Conservation (phyloP, 495 filamentous ascomycete species). For the Astrothelium subdiscretum region DNA sequence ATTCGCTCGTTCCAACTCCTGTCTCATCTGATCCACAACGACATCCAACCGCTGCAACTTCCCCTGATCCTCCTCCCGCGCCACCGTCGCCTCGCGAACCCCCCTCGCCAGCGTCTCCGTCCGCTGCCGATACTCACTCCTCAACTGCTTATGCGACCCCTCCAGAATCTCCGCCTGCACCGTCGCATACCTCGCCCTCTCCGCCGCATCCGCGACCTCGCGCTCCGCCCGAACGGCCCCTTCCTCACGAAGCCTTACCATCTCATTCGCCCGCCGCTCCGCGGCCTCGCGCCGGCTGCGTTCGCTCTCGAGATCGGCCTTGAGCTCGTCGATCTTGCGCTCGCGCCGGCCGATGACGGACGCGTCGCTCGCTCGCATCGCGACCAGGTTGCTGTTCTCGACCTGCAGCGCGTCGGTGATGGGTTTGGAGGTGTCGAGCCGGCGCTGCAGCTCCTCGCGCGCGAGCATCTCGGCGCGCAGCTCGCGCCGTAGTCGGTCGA, state of each 20-base stretch:
- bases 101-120: conserved; percentile 15
- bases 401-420: conserved; percentile 61
- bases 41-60: conserved; percentile 16
- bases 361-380: conserved; percentile 29
- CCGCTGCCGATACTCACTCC: conserved; percentile 17
- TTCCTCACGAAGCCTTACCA: conserved; percentile 12
- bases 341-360: conserved; percentile 12
- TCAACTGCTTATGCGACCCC: conserved; percentile 17
- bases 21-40: conserved; percentile 20
- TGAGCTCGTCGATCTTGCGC: conserved; percentile 20
- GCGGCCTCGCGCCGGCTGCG: conserved; percentile 10
- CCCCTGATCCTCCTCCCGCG: conserved; percentile 14
- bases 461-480: conserved; percentile 56
- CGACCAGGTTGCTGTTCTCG: conserved; percentile 52
- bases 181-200: conserved; percentile 15
- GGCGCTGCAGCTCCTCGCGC: conserved; percentile 31
- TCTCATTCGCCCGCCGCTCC: conserved; percentile 11
- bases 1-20: conserved; percentile 16
- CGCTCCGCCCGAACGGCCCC: conserved; percentile 2
- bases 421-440: conserved; percentile 61
- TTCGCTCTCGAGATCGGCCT: conserved; percentile 14
- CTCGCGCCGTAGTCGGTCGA: conserved; percentile 72
- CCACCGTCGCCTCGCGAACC: conserved; percentile 3
- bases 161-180: conserved; percentile 20
- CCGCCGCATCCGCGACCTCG: conserved; percentile 11